phyloP scores from a whole-genome alignment of 306 rosid species.

The Inga laurina region DNA sequence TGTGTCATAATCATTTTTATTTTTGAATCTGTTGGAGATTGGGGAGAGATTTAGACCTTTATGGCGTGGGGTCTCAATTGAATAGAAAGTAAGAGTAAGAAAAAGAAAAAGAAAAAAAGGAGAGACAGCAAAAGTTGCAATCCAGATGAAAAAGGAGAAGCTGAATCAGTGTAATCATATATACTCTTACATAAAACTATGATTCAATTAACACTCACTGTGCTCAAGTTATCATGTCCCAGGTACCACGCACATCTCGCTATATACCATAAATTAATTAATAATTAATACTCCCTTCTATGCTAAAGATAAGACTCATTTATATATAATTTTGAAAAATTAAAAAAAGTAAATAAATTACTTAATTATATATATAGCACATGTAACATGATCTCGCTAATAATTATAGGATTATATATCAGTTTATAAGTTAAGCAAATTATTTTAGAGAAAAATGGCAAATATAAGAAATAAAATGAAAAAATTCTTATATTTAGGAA shows the following conservation, averaged over 20 bases:
- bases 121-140: neutral
- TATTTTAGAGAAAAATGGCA: no score
- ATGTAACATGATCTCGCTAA: no score
- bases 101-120: neutral
- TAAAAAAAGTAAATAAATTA: no score
- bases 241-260: neutral
- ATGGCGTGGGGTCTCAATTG: conserved; percentile 18
- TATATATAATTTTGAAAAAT: no score
- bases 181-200: neutral
- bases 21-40: neutral
- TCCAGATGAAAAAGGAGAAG: neutral
- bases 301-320: no score
- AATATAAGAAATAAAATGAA: no score
- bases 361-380: no score
- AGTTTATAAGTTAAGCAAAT: no score
- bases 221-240: neutral
- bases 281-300: no score
- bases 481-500: no score
- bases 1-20: neutral
- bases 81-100: neutral
- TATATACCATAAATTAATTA: no score
- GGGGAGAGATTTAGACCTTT: conserved; percentile 9
- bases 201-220: neutral
- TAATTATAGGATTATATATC: no score
- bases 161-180: neutral